phyloP scores from a whole-genome alignment of 805 yeast species.

The Scheffersomyces amazonensis region DNA sequence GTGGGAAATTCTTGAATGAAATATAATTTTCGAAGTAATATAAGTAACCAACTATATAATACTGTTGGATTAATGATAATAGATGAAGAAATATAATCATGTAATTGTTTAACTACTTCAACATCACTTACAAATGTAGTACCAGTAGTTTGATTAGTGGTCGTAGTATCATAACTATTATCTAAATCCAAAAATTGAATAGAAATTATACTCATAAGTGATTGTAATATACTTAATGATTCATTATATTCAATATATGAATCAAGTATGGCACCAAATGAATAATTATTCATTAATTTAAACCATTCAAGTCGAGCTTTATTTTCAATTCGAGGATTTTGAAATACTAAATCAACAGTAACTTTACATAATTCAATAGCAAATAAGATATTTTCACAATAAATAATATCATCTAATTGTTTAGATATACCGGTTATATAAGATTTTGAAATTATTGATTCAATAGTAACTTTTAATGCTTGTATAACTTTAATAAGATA shows the following conservation, averaged over 20 bases:
- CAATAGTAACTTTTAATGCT: conserved; percentile 10
- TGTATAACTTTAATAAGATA: conserved; percentile 20
- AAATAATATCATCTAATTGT: conserved; percentile 17
- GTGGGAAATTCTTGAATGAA: conserved; percentile 39
- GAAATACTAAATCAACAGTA: conserved; percentile 36
- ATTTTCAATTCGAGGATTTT: conserved; percentile 30
- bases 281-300: conserved; percentile 37
- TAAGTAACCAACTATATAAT: conserved; percentile 65
- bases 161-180: conserved; percentile 35
- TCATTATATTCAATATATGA: conserved; percentile 23
- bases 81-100: conserved; percentile 33
- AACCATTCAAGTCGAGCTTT: conserved; percentile 54
- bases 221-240: conserved; percentile 34
- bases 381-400: conserved; percentile 30
- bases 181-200: conserved; percentile 58
- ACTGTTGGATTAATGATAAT: conserved; percentile 45
- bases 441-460: conserved; percentile 7
- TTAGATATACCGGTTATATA: conserved; percentile 11
- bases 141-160: conserved; percentile 27
- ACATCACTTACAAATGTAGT: conserved; percentile 41
- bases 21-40: conserved; percentile 50
- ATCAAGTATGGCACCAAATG: conserved; percentile 23
- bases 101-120: conserved; percentile 31
- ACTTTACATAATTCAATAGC: conserved; percentile 35
- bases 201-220: conserved; percentile 47